phyloP scores from a whole-genome alignment of 768 basidiomycete genomes.

The Lentinula lateritia region DNA sequence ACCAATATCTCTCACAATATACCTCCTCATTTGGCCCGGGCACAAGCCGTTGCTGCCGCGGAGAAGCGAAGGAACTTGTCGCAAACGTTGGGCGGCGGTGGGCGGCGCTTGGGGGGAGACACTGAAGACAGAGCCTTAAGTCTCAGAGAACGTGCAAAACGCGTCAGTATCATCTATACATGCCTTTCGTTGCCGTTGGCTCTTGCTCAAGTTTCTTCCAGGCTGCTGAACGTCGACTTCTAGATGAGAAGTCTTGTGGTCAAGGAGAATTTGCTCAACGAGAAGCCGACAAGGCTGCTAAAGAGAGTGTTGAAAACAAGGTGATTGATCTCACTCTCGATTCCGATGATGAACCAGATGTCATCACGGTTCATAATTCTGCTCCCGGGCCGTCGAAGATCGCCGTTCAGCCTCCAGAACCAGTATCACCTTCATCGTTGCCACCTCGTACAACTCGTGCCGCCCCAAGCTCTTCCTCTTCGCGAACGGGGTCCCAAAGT shows the following conservation, averaged over 20 bases:
- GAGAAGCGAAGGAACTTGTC: constrained; percentile 58
- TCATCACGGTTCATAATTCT: constrained; percentile 19
- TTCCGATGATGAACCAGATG: constrained; percentile 24
- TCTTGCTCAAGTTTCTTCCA: constrained; percentile 23
- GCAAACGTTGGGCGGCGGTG: constrained; percentile 40
- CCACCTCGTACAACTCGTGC: background rate
- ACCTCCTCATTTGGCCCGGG: constrained; percentile 56
- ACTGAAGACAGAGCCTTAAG: constrained; percentile 28
- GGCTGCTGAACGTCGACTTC: constrained; percentile 80
- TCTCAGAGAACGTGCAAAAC: constrained; percentile 69
- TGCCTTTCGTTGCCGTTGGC: background rate
- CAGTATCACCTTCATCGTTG: background rate
- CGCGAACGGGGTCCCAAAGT: background rate
- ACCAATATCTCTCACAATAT: constrained; percentile 59
- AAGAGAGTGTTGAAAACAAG: constrained; percentile 53
- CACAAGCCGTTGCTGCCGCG: constrained; percentile 72
- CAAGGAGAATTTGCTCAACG: constrained; percentile 48
- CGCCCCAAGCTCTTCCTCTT: background rate
- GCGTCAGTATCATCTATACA: constrained; percentile 33
- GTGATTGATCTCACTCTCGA: constrained; percentile 57
- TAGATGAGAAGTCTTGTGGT: constrained; percentile 73
- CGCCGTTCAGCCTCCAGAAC: background rate
- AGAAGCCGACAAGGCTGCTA: constrained; percentile 67
- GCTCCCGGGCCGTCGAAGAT: constrained; percentile 17
- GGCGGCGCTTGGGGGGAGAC: constrained; percentile 49